phyloP scores from a whole-genome alignment of 2,329 filamentous ascomycete genomes.

The Colletotrichum somersetense region DNA sequence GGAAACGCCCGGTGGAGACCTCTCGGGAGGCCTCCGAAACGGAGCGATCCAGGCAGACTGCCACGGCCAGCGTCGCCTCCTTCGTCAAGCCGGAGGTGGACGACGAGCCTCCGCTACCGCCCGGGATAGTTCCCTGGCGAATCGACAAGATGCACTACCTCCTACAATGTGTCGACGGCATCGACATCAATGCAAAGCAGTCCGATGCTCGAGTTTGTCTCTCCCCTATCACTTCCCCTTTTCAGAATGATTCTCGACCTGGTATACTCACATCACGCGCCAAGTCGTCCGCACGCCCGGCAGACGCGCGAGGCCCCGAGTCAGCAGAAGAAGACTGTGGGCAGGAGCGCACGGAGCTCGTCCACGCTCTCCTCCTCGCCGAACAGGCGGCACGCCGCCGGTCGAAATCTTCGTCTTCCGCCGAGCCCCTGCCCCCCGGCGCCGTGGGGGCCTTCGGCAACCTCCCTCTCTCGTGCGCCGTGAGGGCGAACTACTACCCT shows the following conservation, averaged over 20 bases:
- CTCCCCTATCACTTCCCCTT: not conserved
- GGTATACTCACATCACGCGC: not conserved
- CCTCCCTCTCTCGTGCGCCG: slow-evolving; percentile 25
- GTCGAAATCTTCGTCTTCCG: not conserved
- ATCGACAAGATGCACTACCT: slow-evolving; percentile 37
- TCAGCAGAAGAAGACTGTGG: slow-evolving; percentile 3
- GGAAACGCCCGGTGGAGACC: not conserved
- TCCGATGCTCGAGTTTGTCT: not conserved
- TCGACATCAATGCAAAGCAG: slow-evolving; percentile 3
- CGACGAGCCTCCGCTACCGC: slow-evolving; percentile 4
- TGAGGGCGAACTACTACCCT: slow-evolving; percentile 28
- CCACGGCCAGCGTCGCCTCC: not conserved
- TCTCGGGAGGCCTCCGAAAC: not conserved
- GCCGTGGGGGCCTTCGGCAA: slow-evolving; percentile 34
- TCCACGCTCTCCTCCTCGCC: slow-evolving; percentile 4
- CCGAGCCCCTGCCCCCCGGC: slow-evolving; percentile 11
- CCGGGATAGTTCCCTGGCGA: slow-evolving; percentile 13
- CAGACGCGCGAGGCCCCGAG: not conserved
- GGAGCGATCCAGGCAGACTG: not conserved
- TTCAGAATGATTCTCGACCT: no score
- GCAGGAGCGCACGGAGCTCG: slow-evolving; percentile 7
- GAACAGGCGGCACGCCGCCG: not conserved
- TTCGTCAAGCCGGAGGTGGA: slow-evolving; percentile 14
- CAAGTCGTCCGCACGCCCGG: not conserved
- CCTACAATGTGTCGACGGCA: slow-evolving; percentile 3